Conservation (phyloP, 2,329 filamentous ascomycete species). For the Colletotrichum sp. region DNA sequence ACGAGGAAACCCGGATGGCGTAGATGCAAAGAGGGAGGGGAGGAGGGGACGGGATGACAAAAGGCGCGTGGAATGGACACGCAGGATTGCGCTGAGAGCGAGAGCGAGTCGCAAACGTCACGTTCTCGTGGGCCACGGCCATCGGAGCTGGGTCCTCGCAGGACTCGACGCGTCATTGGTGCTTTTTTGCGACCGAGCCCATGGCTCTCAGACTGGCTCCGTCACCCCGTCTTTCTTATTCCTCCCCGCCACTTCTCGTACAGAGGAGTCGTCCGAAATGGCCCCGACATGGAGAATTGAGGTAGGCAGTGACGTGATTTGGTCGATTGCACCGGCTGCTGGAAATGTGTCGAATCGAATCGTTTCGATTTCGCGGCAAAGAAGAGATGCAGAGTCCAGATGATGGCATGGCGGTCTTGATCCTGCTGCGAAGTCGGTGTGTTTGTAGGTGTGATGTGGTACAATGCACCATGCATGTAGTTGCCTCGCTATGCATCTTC, state of each 20-base stretch:
- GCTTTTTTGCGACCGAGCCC: conserved; percentile 2
- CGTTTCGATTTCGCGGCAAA: neutral
- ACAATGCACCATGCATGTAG: neutral
- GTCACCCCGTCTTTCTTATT: conserved; percentile 8
- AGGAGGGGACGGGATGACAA: neutral
- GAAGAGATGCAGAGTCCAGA: neutral
- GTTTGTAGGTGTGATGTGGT: neutral
- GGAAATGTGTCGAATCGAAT: neutral
- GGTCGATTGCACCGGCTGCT: neutral
- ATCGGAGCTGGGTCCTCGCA: conserved; percentile 16
- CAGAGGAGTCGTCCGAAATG: neutral
- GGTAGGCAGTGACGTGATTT: neutral
- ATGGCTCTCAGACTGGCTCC: neutral
- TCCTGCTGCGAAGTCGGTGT: neutral
- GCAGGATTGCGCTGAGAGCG: neutral
- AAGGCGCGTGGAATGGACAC: neutral
- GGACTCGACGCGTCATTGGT: conserved; percentile 10
- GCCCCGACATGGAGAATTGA: neutral
- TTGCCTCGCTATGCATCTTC: neutral
- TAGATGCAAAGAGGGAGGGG: neutral
- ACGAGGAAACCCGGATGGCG: neutral
- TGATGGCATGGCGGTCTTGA: neutral
- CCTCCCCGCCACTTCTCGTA: neutral
- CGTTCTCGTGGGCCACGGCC: neutral
- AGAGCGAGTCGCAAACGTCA: conserved; percentile 1